Percentiles rank a stretch among this genome's conserved stretches.
Evolutionary conservation across 148 eudicot species (phyloP).

Genomic region (Cornus kousa): DNA sequence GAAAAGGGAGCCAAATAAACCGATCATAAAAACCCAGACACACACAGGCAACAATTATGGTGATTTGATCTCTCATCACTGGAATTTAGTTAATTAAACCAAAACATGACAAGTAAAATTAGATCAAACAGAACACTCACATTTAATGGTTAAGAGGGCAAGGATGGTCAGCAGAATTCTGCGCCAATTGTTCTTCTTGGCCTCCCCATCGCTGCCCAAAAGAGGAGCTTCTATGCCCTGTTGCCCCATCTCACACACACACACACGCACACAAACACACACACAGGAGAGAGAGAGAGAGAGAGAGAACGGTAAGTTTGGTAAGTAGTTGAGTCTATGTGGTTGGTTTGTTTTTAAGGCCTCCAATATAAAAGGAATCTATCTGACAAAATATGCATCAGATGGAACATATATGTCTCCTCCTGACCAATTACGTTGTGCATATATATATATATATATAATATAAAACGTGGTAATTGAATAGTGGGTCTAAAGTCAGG

Average conservation of each 20-base stretch:
- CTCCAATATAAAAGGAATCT: background rate
- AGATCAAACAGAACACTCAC: constrained; percentile 23
- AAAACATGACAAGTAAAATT: background rate
- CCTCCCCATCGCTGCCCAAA: constrained; percentile 21
- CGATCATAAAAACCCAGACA: background rate
- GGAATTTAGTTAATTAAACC: background rate
- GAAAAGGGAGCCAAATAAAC: background rate
- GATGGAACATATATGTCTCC: too few species aligned
- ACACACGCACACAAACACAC: background rate
- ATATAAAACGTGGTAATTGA: too few species aligned
- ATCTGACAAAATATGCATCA: background rate
- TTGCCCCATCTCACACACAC: constrained; percentile 10
- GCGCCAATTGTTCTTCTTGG: constrained; percentile 11
- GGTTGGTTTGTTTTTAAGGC: background rate
- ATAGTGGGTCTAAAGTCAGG: too few species aligned
- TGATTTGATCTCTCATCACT: background rate
- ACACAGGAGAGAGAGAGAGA: background rate
- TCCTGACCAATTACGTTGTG: too few species aligned
- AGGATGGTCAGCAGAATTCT: constrained; percentile 30
- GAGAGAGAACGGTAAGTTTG: background rate
- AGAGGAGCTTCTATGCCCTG: constrained; percentile 32
- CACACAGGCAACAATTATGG: background rate
- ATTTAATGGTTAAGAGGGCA: constrained; percentile 27
- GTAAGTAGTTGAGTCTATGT: background rate
- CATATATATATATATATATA: too few species aligned